These are phyloP conservation scores for Colletotrichum australisinense DNA, from an alignment of 2,329 filamentous ascomycete genomes.

Conservation along the genomic window DNA sequence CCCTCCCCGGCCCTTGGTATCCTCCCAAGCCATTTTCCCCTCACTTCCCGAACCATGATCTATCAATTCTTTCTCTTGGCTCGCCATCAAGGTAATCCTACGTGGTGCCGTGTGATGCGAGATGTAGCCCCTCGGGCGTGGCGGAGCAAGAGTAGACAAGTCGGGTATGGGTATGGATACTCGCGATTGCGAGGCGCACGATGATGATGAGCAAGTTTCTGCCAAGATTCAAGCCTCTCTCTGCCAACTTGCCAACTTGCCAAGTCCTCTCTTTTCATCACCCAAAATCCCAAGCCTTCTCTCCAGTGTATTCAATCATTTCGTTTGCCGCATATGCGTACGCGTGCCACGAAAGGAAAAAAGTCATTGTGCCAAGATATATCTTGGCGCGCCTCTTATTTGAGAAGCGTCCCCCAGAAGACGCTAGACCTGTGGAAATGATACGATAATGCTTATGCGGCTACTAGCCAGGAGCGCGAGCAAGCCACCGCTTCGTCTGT, in stretches of 20 bases:
- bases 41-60: background rate
- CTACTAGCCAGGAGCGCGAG: background rate
- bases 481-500: background rate
- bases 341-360: background rate
- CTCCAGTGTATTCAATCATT: background rate
- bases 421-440: background rate
- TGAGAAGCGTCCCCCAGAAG: background rate
- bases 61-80: background rate
- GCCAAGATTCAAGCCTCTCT: slow-evolving; percentile 5
- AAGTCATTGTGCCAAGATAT: slow-evolving; percentile 1
- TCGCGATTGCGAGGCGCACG: background rate
- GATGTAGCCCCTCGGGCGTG: background rate
- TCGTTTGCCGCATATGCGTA: background rate
- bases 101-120: background rate
- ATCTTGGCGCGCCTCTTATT: background rate
- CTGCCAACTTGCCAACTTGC: background rate
- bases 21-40: background rate
- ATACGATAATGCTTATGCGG: background rate
- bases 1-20: background rate
- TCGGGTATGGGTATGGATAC: background rate
- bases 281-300: background rate
- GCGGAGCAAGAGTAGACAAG: background rate
- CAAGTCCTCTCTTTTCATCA: background rate
- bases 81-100: background rate
- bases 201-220: background rate